A percentile compares a stretch with the other conserved stretches of the same genome.
These are phyloP conservation scores for Cutaneotrichosporon cavernicola DNA, from an alignment of 1,284 basidiomycete species.

Conservation along the genomic window DNA sequence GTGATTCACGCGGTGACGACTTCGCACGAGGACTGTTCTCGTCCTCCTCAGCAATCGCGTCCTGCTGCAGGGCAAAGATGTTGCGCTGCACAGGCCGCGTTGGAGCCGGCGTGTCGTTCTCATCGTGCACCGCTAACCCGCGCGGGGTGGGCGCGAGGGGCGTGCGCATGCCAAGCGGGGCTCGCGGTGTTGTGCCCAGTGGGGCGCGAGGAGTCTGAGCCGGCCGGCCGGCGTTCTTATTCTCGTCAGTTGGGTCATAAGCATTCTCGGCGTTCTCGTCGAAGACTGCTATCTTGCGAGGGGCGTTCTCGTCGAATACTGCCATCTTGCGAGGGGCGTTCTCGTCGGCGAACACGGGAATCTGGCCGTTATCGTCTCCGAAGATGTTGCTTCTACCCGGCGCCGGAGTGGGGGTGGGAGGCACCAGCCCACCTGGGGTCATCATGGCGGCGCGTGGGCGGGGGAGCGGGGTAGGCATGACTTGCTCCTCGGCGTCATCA, in stretches of 20 bases:
- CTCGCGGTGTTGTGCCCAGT: constrained; percentile 17
- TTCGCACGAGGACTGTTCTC: constrained; percentile 9
- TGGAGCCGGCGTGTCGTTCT: constrained; percentile 25
- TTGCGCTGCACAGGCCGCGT: constrained; percentile 15
- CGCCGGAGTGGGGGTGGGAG: constrained; percentile 53
- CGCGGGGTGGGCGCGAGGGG: constrained; percentile 33
- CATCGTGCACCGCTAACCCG: constrained; percentile 43
- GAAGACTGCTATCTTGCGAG: constrained; percentile 37
- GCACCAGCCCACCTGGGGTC: constrained; percentile 42
- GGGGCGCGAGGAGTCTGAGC: constrained; percentile 18
- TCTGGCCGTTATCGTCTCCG: constrained; percentile 11
- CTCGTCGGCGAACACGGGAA: constrained; percentile 33
- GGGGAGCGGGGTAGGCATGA: constrained; percentile 47
- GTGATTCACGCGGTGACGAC: not conserved
- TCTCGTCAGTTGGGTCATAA: constrained; percentile 27
- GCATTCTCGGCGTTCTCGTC: constrained; percentile 29
- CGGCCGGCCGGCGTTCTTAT: constrained; percentile 45
- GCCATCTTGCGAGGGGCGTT: constrained; percentile 19
- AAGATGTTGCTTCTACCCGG: constrained; percentile 20
- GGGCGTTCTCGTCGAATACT: too few relatives aligned
- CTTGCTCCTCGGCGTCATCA: constrained; percentile 42
- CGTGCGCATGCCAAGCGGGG: constrained; percentile 19
- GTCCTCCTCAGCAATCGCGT: constrained; percentile 21
- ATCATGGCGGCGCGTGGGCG: constrained; percentile 33
- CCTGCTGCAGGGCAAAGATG: constrained; percentile 18